Conservation (phyloP, 345 rosid genomes). For the Euphorbia peplus region DNA sequence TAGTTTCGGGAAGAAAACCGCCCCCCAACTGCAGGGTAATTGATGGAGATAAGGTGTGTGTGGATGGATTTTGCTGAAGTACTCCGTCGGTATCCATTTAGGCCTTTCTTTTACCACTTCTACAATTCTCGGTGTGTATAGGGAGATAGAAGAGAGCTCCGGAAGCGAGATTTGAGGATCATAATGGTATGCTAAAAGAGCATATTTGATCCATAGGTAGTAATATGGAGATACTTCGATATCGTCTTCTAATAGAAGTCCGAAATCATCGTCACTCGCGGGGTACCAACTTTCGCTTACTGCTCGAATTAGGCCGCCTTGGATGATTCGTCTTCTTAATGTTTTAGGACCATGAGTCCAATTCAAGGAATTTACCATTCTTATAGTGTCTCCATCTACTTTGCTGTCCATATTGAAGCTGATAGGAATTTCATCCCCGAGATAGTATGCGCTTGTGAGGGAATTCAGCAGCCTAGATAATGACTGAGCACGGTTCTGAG, state of each 20-base stretch:
- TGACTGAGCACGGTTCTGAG: constrained; percentile 76
- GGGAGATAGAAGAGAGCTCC: constrained; percentile 82
- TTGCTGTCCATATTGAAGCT: constrained; percentile 95
- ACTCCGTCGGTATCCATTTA: constrained; percentile 82
- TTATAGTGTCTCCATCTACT: constrained; percentile 85
- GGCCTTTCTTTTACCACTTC: constrained; percentile 98
- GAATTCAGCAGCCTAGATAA: constrained; percentile 73
- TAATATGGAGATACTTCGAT: constrained; percentile 96
- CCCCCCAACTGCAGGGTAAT: constrained; percentile 97
- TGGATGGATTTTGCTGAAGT: constrained; percentile 79
- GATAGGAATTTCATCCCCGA: constrained; percentile 76
- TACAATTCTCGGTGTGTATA: constrained; percentile 81
- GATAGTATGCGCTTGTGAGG: constrained; percentile 68
- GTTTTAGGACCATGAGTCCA: constrained; percentile 97
- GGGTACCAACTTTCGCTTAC: constrained; percentile 99
- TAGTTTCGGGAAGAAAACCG: constrained; percentile 95
- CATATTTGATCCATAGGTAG: constrained; percentile 92
- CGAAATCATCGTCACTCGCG: constrained; percentile 78
- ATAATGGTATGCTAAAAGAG: constrained; percentile 85
- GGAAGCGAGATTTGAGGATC: constrained; percentile 84
- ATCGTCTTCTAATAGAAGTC: constrained; percentile 89
- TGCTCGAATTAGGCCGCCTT: constrained; percentile 96
- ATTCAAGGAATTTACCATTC: constrained; percentile 58
- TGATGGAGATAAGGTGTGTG: constrained; percentile 97
- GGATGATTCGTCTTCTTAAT: constrained; percentile 88